These are phyloP conservation scores for Pseudozyma thailandica DNA, from an alignment of 1,284 basidiomycete species.

Conservation along the genomic window DNA sequence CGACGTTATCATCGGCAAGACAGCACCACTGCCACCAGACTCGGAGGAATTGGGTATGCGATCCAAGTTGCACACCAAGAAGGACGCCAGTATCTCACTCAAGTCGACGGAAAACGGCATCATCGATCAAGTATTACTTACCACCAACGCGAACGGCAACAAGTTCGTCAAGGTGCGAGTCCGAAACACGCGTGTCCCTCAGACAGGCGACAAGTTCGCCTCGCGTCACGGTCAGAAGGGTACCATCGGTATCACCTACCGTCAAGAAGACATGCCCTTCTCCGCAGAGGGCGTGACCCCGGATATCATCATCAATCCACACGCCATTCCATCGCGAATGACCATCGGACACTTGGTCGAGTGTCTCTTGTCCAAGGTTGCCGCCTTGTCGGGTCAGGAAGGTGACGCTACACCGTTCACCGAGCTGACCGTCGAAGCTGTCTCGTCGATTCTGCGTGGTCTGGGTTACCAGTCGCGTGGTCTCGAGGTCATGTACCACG, in stretches of 20 bases:
- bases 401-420: conserved; percentile 99
- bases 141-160: conserved; percentile 92
- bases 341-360: conserved; percentile 99
- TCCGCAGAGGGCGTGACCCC: conserved; percentile 94
- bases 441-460: conserved; percentile 60
- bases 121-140: conserved; percentile 96
- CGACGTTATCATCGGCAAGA: conserved; percentile 99
- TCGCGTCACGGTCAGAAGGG: conserved; percentile 99
- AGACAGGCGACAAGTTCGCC: conserved; percentile 99
- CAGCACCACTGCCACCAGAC: conserved; percentile 94
- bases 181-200: conserved; percentile 91
- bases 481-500: conserved; percentile 98
- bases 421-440: conserved; percentile 92
- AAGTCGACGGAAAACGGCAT: conserved; percentile 98
- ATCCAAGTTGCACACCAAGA: conserved; percentile 85
- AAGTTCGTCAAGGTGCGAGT: conserved; percentile 99
- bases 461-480: conserved; percentile 80
- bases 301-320: conserved; percentile 98
- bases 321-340: conserved; percentile 99
- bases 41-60: conserved; percentile 96
- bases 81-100: conserved; percentile 95
- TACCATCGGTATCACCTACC: conserved; percentile 98
- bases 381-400: conserved; percentile 93
- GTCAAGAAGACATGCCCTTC: conserved; percentile 99
- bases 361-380: conserved; percentile 94